Conservation (phyloP, 2,329 filamentous ascomycete genomes). For the Zasmidium angulare region DNA sequence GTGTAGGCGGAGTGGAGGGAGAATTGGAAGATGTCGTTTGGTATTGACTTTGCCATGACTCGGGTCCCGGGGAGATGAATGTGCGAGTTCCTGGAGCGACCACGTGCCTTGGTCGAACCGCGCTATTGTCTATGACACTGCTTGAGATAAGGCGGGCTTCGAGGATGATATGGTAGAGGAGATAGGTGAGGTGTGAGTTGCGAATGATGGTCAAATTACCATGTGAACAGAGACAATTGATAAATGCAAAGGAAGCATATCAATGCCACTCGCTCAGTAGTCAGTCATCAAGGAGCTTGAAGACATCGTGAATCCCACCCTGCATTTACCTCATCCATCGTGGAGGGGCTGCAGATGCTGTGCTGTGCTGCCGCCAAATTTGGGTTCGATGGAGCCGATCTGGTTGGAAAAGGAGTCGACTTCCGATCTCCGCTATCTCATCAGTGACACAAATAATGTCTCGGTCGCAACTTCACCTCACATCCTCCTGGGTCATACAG, state of each 20-base stretch:
- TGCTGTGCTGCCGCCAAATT: not conserved
- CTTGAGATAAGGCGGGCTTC: not conserved
- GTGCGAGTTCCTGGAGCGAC: not conserved
- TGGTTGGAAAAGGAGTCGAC: not conserved
- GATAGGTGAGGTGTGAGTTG: not conserved
- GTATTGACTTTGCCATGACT: slow-evolving; percentile 41
- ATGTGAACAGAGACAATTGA: not conserved
- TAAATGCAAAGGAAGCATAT: not conserved
- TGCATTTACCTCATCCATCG: not conserved
- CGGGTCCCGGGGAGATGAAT: not conserved
- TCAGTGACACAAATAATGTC: no score
- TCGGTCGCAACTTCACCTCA: no score
- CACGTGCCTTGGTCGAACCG: not conserved
- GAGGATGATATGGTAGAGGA: not conserved
- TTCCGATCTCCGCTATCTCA: not conserved
- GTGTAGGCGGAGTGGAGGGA: slow-evolving; percentile 40
- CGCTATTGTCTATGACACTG: no score
- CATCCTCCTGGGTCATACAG: no score
- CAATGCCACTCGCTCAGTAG: no score
- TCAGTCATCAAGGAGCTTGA: not conserved
- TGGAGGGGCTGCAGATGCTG: not conserved
- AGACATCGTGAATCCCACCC: not conserved
- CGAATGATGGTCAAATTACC: not conserved
- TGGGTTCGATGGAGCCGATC: not conserved
- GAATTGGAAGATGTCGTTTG: slow-evolving; percentile 49